These are phyloP conservation scores for Clitopilus passeckerianus DNA, from an alignment of 768 basidiomycete species.

Conservation along the genomic window DNA sequence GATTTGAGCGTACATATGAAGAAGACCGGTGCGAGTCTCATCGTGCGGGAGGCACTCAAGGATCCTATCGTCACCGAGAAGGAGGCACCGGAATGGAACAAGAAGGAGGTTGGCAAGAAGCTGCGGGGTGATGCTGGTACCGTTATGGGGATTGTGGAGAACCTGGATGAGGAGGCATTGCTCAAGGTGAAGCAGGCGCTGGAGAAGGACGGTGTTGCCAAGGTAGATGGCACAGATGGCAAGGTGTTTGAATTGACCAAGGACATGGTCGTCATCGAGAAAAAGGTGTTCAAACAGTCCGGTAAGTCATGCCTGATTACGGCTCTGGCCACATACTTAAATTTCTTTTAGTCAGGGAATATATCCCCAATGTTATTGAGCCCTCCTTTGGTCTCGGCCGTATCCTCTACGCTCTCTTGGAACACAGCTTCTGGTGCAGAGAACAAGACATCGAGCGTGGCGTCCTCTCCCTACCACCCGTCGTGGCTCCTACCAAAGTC, in stretches of 20 bases:
- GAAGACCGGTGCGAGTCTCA: slow-evolving; percentile 78
- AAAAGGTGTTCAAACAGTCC: slow-evolving; percentile 83
- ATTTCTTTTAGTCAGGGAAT: slow-evolving; percentile 74
- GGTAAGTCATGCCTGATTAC: slow-evolving; percentile 38
- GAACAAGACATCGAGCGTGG: slow-evolving; percentile 89
- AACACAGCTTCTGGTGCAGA: slow-evolving; percentile 94
- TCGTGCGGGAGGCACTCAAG: slow-evolving; percentile 82
- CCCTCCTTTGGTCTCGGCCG: slow-evolving; percentile 98
- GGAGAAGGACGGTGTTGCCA: slow-evolving; percentile 56
- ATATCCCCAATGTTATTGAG: slow-evolving; percentile 96
- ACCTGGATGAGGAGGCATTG: slow-evolving; percentile 63
- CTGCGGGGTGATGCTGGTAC: slow-evolving; percentile 78
- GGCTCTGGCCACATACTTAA: neutral
- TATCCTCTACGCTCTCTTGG: slow-evolving; percentile 88
- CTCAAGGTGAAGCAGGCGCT: slow-evolving; percentile 66
- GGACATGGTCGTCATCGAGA: slow-evolving; percentile 72
- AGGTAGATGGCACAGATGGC: slow-evolving; percentile 23
- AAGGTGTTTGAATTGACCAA: slow-evolving; percentile 67
- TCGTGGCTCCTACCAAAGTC: slow-evolving; percentile 94
- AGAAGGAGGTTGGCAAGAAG: slow-evolving; percentile 84
- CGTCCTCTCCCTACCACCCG: slow-evolving; percentile 83
- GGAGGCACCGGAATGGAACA: slow-evolving; percentile 76
- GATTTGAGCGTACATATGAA: slow-evolving; percentile 87
- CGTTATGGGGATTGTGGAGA: slow-evolving; percentile 60
- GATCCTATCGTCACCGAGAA: slow-evolving; percentile 82